Evolutionary conservation across 1,139 yeast genomes (phyloP).

Genomic region (Taphrina confusa): DNA sequence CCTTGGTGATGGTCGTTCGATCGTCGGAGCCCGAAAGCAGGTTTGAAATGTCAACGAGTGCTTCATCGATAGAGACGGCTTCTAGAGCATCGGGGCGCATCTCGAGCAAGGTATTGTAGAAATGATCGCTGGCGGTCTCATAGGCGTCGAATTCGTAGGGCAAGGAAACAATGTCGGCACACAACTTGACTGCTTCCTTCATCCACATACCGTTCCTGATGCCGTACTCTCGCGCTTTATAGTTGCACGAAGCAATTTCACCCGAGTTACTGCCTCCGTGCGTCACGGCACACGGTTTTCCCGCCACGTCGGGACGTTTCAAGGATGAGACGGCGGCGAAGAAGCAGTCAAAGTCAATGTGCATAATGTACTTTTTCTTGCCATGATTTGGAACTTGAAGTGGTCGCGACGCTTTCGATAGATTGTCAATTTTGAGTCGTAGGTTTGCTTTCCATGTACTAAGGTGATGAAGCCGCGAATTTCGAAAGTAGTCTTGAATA

Average conservation of each 20-base stretch:
- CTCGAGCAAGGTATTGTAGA: slow-evolving; percentile 53
- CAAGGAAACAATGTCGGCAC: slow-evolving; percentile 64
- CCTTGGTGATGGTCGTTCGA: slow-evolving; percentile 38
- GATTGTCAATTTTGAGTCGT: slow-evolving; percentile 58
- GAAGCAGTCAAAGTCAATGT: slow-evolving; percentile 91
- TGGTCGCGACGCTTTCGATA: slow-evolving; percentile 45
- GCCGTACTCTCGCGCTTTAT: slow-evolving; percentile 73
- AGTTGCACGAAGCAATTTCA: slow-evolving; percentile 92
- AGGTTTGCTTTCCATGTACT: slow-evolving; percentile 84
- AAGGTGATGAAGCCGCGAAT: slow-evolving; percentile 83
- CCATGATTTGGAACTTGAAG: slow-evolving; percentile 5
- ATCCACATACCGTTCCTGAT: slow-evolving; percentile 87
- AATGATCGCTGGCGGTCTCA: slow-evolving; percentile 60
- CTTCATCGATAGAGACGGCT: slow-evolving; percentile 93
- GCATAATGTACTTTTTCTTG: slow-evolving; percentile 55
- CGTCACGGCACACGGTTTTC: slow-evolving; percentile 75
- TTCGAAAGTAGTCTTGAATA: slow-evolving; percentile 66
- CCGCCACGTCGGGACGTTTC: slow-evolving; percentile 54
- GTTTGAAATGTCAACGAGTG: slow-evolving; percentile 66
- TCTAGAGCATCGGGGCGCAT: slow-evolving; percentile 60
- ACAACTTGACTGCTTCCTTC: slow-evolving; percentile 56
- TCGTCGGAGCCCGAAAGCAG: slow-evolving; percentile 12
- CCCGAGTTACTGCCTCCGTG: slow-evolving; percentile 62
- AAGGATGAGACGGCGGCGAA: slow-evolving; percentile 83
- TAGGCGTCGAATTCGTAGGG: slow-evolving; percentile 77